Base-by-base conservation (phyloP, 176 grass and related monocot species). In the Cocos nucifera region DNA sequence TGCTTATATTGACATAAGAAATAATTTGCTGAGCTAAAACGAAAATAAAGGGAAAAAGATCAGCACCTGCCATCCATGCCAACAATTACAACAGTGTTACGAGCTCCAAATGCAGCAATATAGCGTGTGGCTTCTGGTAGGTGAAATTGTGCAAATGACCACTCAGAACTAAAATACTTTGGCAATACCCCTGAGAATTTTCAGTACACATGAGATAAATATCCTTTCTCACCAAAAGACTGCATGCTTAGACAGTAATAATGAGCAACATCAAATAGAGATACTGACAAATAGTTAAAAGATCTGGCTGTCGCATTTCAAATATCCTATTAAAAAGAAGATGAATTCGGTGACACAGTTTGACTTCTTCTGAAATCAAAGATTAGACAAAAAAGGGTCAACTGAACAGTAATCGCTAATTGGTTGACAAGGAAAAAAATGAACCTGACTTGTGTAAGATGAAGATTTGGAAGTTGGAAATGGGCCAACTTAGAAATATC, bases 91-190 rank as follows among this genome's bases (percentile, higher is more conserved):
- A 90, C 69, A 30, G 80, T 79, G 67, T 90, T 90, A 44, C 87
- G 83, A 77, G 83, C 65, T 22, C 91, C 91, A 70, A 95, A 95
- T 57, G 91, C 91, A 64, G 82, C 78, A 51, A 87, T 87, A 69
- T 95, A 95, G 24, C 91, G 80, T 30, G 86, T 95, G 15, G 81
- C 78, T 72, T 95, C 91, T 26, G 86, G 79, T 68, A 95, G 82
- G 83, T 95, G 80, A 57, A 95, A 95, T 56, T 95, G 91, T 29
- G 91, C 80, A 84, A 90, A 95, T 30, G 91, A 95, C 91, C 91
- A 90, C 65, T 95, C 91, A 65, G 91, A 95, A 79, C 77, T 95
- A 72, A 95, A 95, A 78, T 90, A 90, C 65, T 80, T 95, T 0
- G 86, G 91, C 62, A 95, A 76, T 62, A 95, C 79, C 23, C 80